Evolutionary conservation across 75 land plant species (phyloP).

Genomic region (Isoetes taiwanensis): DNA sequence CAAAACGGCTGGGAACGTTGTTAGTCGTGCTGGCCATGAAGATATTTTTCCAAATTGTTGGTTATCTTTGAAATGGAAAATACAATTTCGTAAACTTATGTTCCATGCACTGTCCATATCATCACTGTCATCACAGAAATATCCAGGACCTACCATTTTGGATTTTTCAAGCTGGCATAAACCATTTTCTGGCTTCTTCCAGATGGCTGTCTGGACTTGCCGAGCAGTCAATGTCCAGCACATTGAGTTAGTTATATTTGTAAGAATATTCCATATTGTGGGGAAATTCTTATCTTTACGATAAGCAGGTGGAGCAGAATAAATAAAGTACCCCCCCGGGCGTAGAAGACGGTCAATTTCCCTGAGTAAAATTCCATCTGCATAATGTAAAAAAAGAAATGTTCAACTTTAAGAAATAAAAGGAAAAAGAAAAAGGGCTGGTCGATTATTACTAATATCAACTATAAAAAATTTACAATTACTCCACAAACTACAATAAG

Average conservation of each 20-base stretch:
- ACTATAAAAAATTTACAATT: too few relatives aligned
- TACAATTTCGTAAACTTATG: constrained; percentile 43
- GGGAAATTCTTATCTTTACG: constrained; percentile 71
- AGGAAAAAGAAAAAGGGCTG: too few relatives aligned
- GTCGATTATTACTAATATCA: too few relatives aligned
- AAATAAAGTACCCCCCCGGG: constrained; percentile 63
- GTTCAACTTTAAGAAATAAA: too few relatives aligned
- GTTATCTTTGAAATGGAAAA: constrained; percentile 10
- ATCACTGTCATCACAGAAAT: constrained; percentile 37
- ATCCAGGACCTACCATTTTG: constrained; percentile 19
- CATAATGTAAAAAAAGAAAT: too few relatives aligned
- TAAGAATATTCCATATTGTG: constrained; percentile 45
- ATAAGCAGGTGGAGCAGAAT: constrained; percentile 85
- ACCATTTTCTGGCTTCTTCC: constrained; percentile 44
- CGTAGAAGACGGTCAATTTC: constrained; percentile 61
- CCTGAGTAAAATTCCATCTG: constrained; percentile 74
- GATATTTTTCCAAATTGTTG: constrained; percentile 29
- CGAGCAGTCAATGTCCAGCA: constrained; percentile 76
- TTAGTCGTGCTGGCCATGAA: constrained; percentile 43
- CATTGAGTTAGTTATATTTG: constrained; percentile 50
- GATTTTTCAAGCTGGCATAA: constrained; percentile 37
- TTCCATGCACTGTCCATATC: constrained; percentile 49
- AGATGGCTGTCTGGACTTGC: constrained; percentile 75
- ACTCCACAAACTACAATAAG: too few relatives aligned
- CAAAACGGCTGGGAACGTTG: constrained; percentile 34